Evolutionary conservation across 192 early-diverging fungal species (phyloP), one percentile per base, ranked within the genome.

Genomic region (Gaertneriomyces semiglobifer): DNA sequence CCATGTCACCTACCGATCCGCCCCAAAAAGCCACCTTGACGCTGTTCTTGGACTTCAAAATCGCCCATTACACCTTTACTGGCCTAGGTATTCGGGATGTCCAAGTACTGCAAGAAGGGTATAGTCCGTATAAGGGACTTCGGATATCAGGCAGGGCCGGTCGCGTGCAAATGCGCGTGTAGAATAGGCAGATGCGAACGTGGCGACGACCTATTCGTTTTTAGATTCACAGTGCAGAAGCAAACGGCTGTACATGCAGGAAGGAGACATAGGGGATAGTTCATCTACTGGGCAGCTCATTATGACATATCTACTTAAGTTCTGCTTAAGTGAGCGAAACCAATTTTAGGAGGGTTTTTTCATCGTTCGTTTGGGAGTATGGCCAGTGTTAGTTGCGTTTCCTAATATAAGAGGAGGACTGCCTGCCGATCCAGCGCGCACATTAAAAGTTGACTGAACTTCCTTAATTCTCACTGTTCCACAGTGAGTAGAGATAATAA

Each of bases 81-180:
- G 91, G 91, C 40, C 70, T 93, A 14, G 84, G 80, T 61, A 87
- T 93, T 14, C 88, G 90, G 64, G 75, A 72, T 39, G 72, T 93
- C 48, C 81, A 85, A 55, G 51, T 93, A 38, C 85, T 83, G 56
- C 81, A 86, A 70, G 91, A 93, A 72, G 65, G 65, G 5, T 93
- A 92, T 70, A 90, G 88, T 56, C 89, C 89, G 1, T 90, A 86
- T 71, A 91, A 91, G 83, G 87, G 25, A 1, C 25, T 33, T 33
- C 25, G 25, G 25, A 33, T 33, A 33, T 33, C 25, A 33, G 2
- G 25, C 83, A 69, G 6, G 56, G 39, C 14, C 14, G 12, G 48
- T 50, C 14, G 48, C 16, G 48, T 18, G 48, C 48, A 50, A 50
- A 12, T 50, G 12, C 16, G 48, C 48, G 12, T 50, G 48, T 18